Conservation (phyloP, 148 eudicot species). For the Selenicereus undatus region DNA sequence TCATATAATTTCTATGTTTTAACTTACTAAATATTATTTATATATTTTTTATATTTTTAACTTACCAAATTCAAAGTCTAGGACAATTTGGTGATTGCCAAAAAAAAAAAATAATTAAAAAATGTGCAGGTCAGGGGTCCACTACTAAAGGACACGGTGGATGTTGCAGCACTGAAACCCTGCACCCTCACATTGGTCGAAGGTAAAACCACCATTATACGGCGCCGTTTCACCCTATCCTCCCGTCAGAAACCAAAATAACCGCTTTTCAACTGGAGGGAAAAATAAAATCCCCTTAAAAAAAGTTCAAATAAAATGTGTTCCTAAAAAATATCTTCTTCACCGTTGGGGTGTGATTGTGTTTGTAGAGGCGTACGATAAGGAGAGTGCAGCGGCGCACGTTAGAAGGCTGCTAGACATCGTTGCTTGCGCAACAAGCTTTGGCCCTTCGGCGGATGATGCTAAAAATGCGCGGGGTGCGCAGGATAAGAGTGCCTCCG, state of each 20-base stretch:
- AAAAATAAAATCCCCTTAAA: too few relatives aligned
- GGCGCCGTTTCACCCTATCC: constrained; percentile 32
- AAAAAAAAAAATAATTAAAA: not conserved
- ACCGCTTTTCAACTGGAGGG: not conserved
- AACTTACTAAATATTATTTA: not conserved
- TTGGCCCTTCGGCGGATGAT: constrained; percentile 61
- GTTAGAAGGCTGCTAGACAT: constrained; percentile 84
- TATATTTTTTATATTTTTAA: not conserved
- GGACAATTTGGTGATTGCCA: not conserved
- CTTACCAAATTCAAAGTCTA: not conserved
- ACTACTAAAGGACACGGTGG: constrained; percentile 79
- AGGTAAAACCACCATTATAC: constrained; percentile 50
- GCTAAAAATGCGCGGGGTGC: constrained; percentile 39
- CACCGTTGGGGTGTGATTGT: not conserved
- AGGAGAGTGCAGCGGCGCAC: constrained; percentile 74
- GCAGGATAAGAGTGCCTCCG: constrained; percentile 32
- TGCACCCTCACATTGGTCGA: constrained; percentile 75
- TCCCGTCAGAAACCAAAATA: constrained; percentile 4
- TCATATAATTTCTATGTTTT: not conserved
- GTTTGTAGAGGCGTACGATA: constrained; percentile 76
- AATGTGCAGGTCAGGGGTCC: constrained; percentile 76
- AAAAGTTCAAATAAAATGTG: too few relatives aligned
- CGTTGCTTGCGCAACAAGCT: constrained; percentile 88
- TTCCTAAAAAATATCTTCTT: not conserved
- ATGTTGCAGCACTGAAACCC: constrained; percentile 88